Base-by-base conservation (phyloP, 805 yeast genomes). In the Groenewaldozyma salmanticensis region DNA sequence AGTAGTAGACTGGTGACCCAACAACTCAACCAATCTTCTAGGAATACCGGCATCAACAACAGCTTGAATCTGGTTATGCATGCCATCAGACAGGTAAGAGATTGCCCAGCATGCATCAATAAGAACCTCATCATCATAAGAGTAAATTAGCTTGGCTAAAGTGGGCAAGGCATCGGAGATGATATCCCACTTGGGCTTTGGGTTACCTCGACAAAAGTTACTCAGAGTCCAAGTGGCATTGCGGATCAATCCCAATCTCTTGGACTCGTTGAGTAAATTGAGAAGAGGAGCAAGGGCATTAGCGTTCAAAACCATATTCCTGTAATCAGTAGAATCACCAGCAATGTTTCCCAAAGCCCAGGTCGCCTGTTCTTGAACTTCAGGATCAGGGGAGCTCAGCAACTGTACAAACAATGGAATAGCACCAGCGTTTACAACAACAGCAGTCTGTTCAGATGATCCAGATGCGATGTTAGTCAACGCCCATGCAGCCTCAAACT, bases 281-380 rank as follows among this genome's bases (percentile, higher is more conserved):
- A 92, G 71, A 43, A 92, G 81, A 5, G 96, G 95, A 48, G 75
- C 79, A 82, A 92, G 82, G 19, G 96, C 96, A 49, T 81, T 79
- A 54, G 86, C 81, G 33, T 72, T 66, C 52, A 92, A 70, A 35
- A 92, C 97, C 54, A 73, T 81, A 66, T 92, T 97, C 67, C 98
- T 79, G 70, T 78, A 86, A 33, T 72, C 68, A 5, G 96, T 74
- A 13, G 95, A 85, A 61, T 92, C 98, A 63, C 98, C 98, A 21
- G 98, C 97, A 61, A 92, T 95, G 61, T 92, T 92, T 66, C 98
- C 98, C 51, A 92, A 70, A 21, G 98, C 97, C 98, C 98, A 92
- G 52, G 92, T 90, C 11, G 97, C 97, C 67, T 92, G 98, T 64
- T 92, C 98, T 64, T 86, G 85, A 43, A 92, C 96, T 58, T 92